Conservation (phyloP, 2,329 filamentous ascomycete genomes). For the Verticillium nubilum region DNA sequence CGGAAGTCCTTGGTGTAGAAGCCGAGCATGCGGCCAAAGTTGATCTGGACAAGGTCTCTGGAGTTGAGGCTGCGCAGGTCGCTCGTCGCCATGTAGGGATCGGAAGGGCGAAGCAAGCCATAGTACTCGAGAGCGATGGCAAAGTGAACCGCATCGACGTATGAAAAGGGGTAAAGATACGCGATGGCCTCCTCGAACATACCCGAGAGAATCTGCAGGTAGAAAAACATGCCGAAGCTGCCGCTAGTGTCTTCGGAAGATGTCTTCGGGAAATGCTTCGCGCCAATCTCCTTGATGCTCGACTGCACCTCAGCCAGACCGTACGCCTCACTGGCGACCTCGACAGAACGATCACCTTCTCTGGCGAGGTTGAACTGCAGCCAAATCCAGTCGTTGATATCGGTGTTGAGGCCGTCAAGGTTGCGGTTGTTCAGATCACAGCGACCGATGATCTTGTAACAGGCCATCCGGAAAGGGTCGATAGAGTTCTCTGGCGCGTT, state of each 20-base stretch:
- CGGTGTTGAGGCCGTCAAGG: slow-evolving; percentile 56
- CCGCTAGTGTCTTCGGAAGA: slow-evolving; percentile 72
- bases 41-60: slow-evolving; percentile 73
- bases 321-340: slow-evolving; percentile 62
- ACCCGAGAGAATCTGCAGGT: slow-evolving; percentile 82
- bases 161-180: slow-evolving; percentile 87
- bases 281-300: slow-evolving; percentile 82
- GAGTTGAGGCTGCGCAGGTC: slow-evolving; percentile 64
- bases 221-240: slow-evolving; percentile 86
- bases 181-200: slow-evolving; percentile 92
- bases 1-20: slow-evolving; percentile 97
- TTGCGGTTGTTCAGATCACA: slow-evolving; percentile 62
- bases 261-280: slow-evolving; percentile 82
- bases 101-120: slow-evolving; percentile 79
- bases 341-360: slow-evolving; percentile 57
- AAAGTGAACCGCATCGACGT: slow-evolving; percentile 92
- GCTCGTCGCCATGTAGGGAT: slow-evolving; percentile 68
- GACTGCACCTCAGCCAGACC: slow-evolving; percentile 65
- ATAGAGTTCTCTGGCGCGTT: slow-evolving; percentile 82
- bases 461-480: slow-evolving; percentile 93
- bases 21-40: slow-evolving; percentile 88
- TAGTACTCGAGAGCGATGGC: slow-evolving; percentile 86
- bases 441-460: slow-evolving; percentile 93
- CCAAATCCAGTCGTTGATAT: slow-evolving; percentile 68
- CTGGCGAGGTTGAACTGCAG: slow-evolving; percentile 65